phyloP scores from a whole-genome alignment of 768 basidiomycete species.

The Naganishia randhawae region DNA sequence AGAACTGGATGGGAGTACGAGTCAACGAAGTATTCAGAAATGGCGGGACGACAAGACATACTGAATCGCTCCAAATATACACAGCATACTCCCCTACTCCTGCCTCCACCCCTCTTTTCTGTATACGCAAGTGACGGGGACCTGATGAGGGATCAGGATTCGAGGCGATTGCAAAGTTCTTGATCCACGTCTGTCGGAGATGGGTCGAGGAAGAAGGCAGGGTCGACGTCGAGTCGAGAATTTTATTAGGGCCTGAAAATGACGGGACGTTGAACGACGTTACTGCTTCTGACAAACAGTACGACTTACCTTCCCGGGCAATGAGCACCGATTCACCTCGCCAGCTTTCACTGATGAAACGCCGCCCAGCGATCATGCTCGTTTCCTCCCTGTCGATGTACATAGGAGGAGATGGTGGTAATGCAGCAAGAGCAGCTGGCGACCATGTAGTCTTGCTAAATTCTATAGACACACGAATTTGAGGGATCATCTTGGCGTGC shows the following conservation, averaged over 20 bases:
- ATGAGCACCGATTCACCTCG: constrained; percentile 12
- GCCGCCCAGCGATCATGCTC: not conserved
- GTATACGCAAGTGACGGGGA: not conserved
- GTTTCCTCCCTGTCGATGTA: constrained; percentile 3
- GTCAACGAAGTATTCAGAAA: not conserved
- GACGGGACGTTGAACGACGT: not conserved
- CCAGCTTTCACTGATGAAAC: constrained; percentile 16
- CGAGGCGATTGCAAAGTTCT: constrained; percentile 17
- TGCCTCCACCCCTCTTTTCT: not conserved
- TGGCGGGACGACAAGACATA: not conserved
- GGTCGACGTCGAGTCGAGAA: constrained; percentile 6
- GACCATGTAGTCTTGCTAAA: constrained; percentile 12
- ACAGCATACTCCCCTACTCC: constrained; percentile 10
- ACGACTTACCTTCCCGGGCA: constrained; percentile 8
- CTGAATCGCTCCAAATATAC: constrained; percentile 20
- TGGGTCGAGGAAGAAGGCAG: constrained; percentile 8
- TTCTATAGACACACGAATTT: constrained; percentile 6
- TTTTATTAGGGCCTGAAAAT: not conserved
- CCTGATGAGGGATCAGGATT: constrained; percentile 3
- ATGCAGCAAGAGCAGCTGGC: constrained; percentile 2
- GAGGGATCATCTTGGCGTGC: constrained; percentile 19
- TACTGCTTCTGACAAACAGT: not conserved
- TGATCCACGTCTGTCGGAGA: constrained; percentile 10
- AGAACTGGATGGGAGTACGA: not conserved
- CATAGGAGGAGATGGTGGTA: not conserved